Evolutionary conservation across 805 yeast genomes (phyloP).

Genomic region (Saturnispora hagleri): DNA sequence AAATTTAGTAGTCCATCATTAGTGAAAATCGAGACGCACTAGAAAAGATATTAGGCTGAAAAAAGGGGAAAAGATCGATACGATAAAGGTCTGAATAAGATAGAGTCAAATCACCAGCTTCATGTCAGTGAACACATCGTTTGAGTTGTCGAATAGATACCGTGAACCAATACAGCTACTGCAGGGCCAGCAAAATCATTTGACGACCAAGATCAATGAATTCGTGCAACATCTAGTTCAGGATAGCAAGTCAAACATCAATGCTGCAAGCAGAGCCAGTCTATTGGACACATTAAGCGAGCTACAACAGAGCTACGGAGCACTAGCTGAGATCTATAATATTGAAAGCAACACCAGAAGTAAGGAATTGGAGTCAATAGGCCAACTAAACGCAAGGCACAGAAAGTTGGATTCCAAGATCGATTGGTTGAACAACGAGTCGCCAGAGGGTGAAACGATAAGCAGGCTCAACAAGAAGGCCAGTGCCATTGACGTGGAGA

Average conservation of each 20-base stretch:
- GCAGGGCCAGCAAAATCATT: not conserved
- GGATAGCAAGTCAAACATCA: not conserved
- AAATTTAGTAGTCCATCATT: not conserved
- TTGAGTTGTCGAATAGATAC: not conserved
- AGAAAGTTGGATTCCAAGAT: constrained; percentile 28
- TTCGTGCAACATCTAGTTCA: not conserved
- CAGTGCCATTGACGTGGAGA: constrained; percentile 29
- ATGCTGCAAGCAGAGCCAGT: not conserved
- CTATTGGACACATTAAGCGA: constrained; percentile 18
- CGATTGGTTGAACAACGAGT: constrained; percentile 30
- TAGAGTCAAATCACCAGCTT: not conserved
- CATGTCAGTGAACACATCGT: not conserved
- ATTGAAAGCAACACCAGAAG: constrained; percentile 24
- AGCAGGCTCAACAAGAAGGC: constrained; percentile 29
- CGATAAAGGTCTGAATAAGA: not conserved
- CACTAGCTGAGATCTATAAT: constrained; percentile 38
- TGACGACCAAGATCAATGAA: not conserved
- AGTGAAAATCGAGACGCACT: not conserved
- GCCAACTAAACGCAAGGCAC: constrained; percentile 33
- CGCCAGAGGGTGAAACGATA: constrained; percentile 35
- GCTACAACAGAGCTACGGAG: constrained; percentile 34
- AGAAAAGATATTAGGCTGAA: not conserved
- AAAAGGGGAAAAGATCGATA: not conserved
- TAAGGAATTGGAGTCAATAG: not conserved
- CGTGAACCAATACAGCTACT: not conserved